phyloP scores from a whole-genome alignment of 2,329 filamentous ascomycete genomes.

The Triangularia setosa region DNA sequence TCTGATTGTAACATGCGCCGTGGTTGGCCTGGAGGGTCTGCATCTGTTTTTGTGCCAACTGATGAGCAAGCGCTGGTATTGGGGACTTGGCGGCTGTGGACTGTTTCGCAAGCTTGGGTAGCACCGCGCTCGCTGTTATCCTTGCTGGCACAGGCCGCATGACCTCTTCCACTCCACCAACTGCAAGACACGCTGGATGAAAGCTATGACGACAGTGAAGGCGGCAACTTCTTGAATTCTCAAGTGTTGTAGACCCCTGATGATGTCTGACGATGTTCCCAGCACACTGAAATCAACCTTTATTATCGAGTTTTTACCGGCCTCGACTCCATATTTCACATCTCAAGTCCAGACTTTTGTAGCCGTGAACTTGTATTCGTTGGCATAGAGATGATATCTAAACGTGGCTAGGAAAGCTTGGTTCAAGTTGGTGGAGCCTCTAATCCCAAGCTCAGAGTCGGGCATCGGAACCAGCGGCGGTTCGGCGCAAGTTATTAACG shows the following conservation, averaged over 20 bases:
- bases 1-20: constrained; percentile 10
- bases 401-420: too few relatives aligned
- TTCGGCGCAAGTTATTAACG: background rate
- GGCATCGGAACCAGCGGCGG: background rate
- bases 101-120: background rate
- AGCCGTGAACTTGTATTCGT: background rate
- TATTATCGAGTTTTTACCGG: too few relatives aligned
- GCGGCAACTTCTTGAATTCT: too few relatives aligned
- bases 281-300: background rate
- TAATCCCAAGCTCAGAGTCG: background rate
- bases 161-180: background rate
- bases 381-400: background rate
- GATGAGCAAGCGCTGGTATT: constrained; percentile 1
- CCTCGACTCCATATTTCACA: too few relatives aligned
- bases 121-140: background rate
- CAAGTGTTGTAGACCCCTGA: background rate
- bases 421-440: background rate
- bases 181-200: background rate
- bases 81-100: background rate
- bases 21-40: constrained; percentile 14
- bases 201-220: constrained; percentile 7
- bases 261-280: background rate
- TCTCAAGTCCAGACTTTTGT: too few relatives aligned
- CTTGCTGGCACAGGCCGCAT: constrained; percentile 6
- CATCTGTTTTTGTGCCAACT: constrained; percentile 10